Evolutionary conservation across 2,329 filamentous ascomycete species (phyloP), one percentile per base, ranked within the genome.

Genomic region (Nemania sp.): DNA sequence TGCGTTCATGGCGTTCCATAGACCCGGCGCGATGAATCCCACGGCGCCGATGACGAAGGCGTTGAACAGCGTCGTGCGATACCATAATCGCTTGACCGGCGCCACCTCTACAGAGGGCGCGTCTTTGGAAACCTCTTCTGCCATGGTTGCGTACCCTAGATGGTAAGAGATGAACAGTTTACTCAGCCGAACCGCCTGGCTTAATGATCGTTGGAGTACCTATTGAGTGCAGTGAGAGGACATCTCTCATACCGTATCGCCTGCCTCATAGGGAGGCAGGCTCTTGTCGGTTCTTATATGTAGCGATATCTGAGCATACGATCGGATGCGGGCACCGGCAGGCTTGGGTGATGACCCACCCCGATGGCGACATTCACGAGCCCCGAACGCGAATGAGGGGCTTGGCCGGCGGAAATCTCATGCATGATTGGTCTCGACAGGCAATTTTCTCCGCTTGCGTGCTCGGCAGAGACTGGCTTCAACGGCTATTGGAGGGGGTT

Each of bases 1-100:
- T 1, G 73, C 70, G 56, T 78, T 81, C 76, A 82, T 80, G 1
- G 80, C 80, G 62, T 80, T 81, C 79, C 80, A 82, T 3, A 83
- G 64, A 0, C 77, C 77, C 0, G 77, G 77, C 0, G 75, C 75
- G 30, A 79, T 68, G 59, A 81, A 81, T 1, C 77, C 80, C 0
- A 80, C 78, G 12, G 70, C 72, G 11, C 80, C 79, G 40, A 81
- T 80, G 14, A 82, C 70, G 42, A 75, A 76, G 33, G 78, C 78
- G 61, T 82, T 80, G 71, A 80, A 81, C 1, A 82, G 70, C 0
- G 77, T 80, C 2, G 73, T 73, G 46, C 73, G 76, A 57, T 80
- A 78, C 79, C 79, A 82, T 26, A 48, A 44, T 11, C 64, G 58
- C 51, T 58, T 65, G 9, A 39, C 26, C 24, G 24, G 28, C 11